Evolutionary conservation across 1,139 yeast species (phyloP).

Genomic region (Entelexis paramagnoliae): DNA sequence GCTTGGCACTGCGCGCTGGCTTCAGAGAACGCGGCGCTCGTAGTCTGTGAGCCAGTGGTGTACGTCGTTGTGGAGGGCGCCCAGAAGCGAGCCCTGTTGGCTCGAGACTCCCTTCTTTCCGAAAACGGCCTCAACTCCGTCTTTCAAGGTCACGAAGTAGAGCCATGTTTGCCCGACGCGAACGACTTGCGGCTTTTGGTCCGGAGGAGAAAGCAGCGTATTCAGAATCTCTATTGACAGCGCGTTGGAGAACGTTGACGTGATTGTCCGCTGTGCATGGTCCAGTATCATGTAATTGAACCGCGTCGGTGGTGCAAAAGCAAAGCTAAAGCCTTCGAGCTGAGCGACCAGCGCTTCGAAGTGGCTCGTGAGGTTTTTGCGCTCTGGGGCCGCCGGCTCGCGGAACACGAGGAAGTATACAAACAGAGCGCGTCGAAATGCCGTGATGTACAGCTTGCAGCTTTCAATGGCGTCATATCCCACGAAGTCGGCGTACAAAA

Average conservation of each 20-base stretch:
- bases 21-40: neutral
- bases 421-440: slow-evolving; percentile 14
- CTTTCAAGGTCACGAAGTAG: slow-evolving; percentile 9
- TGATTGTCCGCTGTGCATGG: neutral
- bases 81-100: slow-evolving; percentile 14
- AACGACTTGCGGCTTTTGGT: slow-evolving; percentile 5
- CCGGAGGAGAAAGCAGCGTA: slow-evolving; percentile 4
- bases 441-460: neutral
- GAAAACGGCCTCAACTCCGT: slow-evolving; percentile 15
- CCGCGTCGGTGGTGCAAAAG: slow-evolving; percentile 21
- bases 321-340: slow-evolving; percentile 23
- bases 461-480: neutral
- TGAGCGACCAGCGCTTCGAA: slow-evolving; percentile 15
- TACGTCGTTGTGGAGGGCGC: slow-evolving; percentile 18
- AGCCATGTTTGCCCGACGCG: slow-evolving; percentile 20
- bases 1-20: no score
- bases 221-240: slow-evolving; percentile 94
- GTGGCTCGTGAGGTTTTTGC: neutral
- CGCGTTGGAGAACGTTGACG: slow-evolving; percentile 34
- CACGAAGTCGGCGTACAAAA: neutral
- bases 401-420: slow-evolving; percentile 8
- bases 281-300: slow-evolving; percentile 19
- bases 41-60: slow-evolving; percentile 20
- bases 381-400: neutral
- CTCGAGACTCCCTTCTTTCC: slow-evolving; percentile 17